Evolutionary conservation across 306 rosid species (phyloP).

Genomic region (Adenanthera pavonina): DNA sequence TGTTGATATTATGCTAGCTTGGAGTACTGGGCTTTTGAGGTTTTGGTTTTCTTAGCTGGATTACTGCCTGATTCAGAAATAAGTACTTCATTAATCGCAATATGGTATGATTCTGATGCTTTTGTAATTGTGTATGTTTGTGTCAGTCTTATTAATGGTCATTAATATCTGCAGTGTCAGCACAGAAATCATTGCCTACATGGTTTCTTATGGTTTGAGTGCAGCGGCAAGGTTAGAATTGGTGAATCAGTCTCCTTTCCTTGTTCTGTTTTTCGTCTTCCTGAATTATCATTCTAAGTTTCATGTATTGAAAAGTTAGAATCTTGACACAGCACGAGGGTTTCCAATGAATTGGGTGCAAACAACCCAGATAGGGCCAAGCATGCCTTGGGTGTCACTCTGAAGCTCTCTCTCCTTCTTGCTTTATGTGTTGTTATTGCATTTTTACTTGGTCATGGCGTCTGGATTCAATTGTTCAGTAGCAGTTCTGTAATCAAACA

Average conservation of each 20-base stretch:
- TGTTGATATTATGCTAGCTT: constrained; percentile 54
- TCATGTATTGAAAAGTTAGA: neutral
- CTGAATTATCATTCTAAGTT: constrained; percentile 6
- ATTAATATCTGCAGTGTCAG: constrained; percentile 52
- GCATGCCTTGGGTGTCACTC: constrained; percentile 67
- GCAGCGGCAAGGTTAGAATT: constrained; percentile 78
- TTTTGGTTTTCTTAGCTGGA: constrained; percentile 84
- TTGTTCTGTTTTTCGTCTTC: neutral
- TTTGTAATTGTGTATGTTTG: neutral
- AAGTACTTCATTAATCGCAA: constrained; percentile 80
- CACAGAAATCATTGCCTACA: constrained; percentile 73
- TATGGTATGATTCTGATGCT: constrained; percentile 59
- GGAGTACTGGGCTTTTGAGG: constrained; percentile 92
- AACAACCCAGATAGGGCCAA: constrained; percentile 60
- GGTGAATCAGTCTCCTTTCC: neutral
- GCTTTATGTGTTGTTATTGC: constrained; percentile 54
- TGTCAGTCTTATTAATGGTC: neutral
- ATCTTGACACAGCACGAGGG: constrained; percentile 71
- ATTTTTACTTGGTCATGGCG: constrained; percentile 58
- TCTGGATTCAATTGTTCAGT: constrained; percentile 66
- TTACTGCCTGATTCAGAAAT: constrained; percentile 62
- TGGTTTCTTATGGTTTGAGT: constrained; percentile 78
- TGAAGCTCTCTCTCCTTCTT: constrained; percentile 70
- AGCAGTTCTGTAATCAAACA: constrained; percentile 44
- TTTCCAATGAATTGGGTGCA: constrained; percentile 88